These are phyloP conservation scores for Tephrocybe sp. DNA, from an alignment of 768 basidiomycete genomes.

Conservation along the genomic window DNA sequence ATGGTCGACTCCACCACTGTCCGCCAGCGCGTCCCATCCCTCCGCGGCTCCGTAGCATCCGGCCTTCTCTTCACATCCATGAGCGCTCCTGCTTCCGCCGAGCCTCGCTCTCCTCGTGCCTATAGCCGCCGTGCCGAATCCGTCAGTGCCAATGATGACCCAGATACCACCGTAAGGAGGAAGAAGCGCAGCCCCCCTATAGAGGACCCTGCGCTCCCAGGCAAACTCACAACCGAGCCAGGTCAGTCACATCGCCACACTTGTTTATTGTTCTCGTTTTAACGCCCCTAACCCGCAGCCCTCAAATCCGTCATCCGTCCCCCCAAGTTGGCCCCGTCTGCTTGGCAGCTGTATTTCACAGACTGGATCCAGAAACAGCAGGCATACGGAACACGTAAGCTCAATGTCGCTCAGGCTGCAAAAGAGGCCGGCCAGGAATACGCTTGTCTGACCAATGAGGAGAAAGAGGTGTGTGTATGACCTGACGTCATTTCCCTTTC, in stretches of 20 bases:
- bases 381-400: constrained; percentile 75
- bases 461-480: constrained; percentile 71
- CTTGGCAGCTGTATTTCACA: constrained; percentile 96
- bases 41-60: constrained; percentile 48
- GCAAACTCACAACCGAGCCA: constrained; percentile 46
- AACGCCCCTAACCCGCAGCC: constrained; percentile 36
- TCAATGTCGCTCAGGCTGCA: constrained; percentile 93
- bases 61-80: constrained; percentile 66
- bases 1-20: constrained; percentile 40
- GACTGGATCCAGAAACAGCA: constrained; percentile 92
- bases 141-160: constrained; percentile 57
- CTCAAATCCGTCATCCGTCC: constrained; percentile 80
- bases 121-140: constrained; percentile 73
- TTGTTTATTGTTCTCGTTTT: constrained; percentile 13
- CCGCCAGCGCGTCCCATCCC: constrained; percentile 39
- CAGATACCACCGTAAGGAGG: constrained; percentile 72
- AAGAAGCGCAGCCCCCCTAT: constrained; percentile 44
- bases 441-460: constrained; percentile 69
- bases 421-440: constrained; percentile 94
- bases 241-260: constrained; percentile 26
- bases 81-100: constrained; percentile 63
- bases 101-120: constrained; percentile 49
- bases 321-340: constrained; percentile 89
- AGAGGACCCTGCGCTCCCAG: constrained; percentile 34
- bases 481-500: constrained; percentile 33